Conservation (phyloP, 2,329 filamentous ascomycete species). For the Macroventuria anomochaeta region DNA sequence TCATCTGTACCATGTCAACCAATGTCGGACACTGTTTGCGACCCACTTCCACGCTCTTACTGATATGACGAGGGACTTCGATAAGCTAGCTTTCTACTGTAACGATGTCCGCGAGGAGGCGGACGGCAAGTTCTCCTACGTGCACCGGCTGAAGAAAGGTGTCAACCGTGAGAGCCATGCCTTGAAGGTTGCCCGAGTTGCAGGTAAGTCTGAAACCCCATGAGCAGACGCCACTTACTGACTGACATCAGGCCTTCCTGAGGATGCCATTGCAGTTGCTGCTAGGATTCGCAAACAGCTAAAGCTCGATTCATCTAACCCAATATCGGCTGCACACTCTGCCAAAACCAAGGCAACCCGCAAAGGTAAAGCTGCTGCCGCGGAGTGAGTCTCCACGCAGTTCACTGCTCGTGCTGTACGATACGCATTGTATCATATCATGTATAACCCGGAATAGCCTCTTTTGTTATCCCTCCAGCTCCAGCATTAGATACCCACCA, state of each 20-base stretch:
- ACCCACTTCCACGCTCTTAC: constrained; percentile 91
- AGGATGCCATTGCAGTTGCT: constrained; percentile 73
- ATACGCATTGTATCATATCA: neutral
- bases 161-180: constrained; percentile 90
- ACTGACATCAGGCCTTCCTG: constrained; percentile 65
- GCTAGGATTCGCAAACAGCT: constrained; percentile 59
- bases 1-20: constrained; percentile 79
- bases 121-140: constrained; percentile 74
- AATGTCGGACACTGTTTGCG: constrained; percentile 84
- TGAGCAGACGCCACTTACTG: neutral
- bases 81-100: constrained; percentile 76
- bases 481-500: constrained; percentile 11
- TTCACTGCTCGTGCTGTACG: neutral
- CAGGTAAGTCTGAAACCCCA: constrained; percentile 56
- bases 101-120: constrained; percentile 82
- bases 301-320: constrained; percentile 12
- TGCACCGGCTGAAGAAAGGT: constrained; percentile 80
- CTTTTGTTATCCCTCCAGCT: neutral
- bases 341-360: neutral
- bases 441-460: neutral
- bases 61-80: constrained; percentile 71
- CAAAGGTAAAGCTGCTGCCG: neutral
- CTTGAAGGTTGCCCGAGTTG: constrained; percentile 88
- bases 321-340: neutral
- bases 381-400: neutral